A percentile compares a stretch with the other conserved stretches of the same genome.
Conservation (phyloP, 2,329 filamentous ascomycete species). For the Cladosporium sp. region DNA sequence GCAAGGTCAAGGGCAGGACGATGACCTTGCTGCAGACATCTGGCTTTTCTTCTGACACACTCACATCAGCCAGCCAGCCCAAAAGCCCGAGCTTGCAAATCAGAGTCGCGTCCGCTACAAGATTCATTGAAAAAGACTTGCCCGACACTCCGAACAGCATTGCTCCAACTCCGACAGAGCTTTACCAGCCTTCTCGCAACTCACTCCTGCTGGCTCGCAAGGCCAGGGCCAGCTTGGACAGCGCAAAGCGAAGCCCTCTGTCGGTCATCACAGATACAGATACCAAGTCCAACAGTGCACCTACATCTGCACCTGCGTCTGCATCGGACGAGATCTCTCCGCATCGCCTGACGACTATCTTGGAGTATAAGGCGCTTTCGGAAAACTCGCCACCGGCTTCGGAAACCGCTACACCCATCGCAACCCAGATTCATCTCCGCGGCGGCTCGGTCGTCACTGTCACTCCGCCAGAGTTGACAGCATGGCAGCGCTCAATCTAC, state of each 20-base stretch:
- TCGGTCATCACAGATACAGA: slow-evolving; percentile 26
- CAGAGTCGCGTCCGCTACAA: slow-evolving; percentile 28
- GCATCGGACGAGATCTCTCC: slow-evolving; percentile 21
- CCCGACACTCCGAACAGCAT: slow-evolving; percentile 29
- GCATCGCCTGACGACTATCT: slow-evolving; percentile 27
- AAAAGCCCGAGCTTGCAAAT: slow-evolving; percentile 16
- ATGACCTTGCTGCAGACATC: slow-evolving; percentile 35
- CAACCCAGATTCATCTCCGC: slow-evolving; percentile 35
- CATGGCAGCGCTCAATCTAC: slow-evolving; percentile 40
- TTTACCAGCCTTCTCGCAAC: slow-evolving; percentile 23
- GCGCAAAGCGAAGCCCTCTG: slow-evolving; percentile 26
- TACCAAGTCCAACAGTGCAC: slow-evolving; percentile 18
- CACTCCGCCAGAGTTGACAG: slow-evolving; percentile 36
- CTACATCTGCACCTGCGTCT: neutral
- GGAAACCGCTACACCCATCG: slow-evolving; percentile 25
- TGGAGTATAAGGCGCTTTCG: slow-evolving; percentile 21
- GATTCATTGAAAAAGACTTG: slow-evolving; percentile 27
- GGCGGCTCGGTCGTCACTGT: slow-evolving; percentile 39
- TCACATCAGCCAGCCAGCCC: slow-evolving; percentile 19
- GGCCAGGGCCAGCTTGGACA: neutral
- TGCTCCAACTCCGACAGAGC: slow-evolving; percentile 26
- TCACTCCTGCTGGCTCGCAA: neutral
- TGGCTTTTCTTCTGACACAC: slow-evolving; percentile 30
- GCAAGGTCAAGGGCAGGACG: slow-evolving; percentile 30
- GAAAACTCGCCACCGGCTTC: slow-evolving; percentile 29